Evolutionary conservation across 2,329 filamentous ascomycete species (phyloP).

Genomic region (Metarhizium anisopliae): DNA sequence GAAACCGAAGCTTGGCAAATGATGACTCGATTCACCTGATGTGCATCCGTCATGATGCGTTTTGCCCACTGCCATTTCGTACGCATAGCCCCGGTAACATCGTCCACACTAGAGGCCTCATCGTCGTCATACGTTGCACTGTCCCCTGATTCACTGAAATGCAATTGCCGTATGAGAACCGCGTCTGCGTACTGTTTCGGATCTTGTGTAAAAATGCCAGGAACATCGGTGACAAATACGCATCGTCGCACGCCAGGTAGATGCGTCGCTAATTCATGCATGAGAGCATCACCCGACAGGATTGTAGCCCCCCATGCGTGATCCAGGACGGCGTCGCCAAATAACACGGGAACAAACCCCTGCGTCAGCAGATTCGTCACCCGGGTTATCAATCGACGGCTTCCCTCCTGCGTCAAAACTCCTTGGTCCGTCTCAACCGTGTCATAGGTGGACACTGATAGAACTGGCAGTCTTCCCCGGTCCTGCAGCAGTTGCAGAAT

Average conservation of each 20-base stretch:
- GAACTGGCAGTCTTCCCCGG: not conserved
- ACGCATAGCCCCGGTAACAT: constrained; percentile 3
- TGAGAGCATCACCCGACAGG: constrained; percentile 4
- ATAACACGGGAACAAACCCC: constrained; percentile 2
- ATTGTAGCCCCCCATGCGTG: not conserved
- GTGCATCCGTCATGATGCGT: constrained; percentile 1
- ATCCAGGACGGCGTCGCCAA: constrained; percentile 5
- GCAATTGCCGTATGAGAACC: not conserved
- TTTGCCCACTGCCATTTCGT: constrained; percentile 4
- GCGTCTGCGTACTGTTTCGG: not conserved
- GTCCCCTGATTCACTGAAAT: too few relatives aligned
- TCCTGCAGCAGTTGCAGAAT: constrained; percentile 1
- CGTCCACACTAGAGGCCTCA: not conserved
- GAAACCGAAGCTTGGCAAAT: not conserved
- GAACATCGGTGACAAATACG: constrained; percentile 4
- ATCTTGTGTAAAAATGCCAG: constrained; percentile 3
- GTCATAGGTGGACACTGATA: constrained; percentile 4
- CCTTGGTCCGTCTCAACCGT: constrained; percentile 3
- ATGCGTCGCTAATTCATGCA: not conserved
- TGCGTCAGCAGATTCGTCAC: not conserved
- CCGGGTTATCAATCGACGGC: not conserved
- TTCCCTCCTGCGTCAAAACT: not conserved
- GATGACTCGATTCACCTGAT: not conserved
- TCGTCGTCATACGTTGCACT: not conserved
- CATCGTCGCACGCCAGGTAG: constrained; percentile 2